These are phyloP conservation scores for Thielaviopsis populi DNA, from an alignment of 2,329 filamentous ascomycete genomes.

Conservation along the genomic window DNA sequence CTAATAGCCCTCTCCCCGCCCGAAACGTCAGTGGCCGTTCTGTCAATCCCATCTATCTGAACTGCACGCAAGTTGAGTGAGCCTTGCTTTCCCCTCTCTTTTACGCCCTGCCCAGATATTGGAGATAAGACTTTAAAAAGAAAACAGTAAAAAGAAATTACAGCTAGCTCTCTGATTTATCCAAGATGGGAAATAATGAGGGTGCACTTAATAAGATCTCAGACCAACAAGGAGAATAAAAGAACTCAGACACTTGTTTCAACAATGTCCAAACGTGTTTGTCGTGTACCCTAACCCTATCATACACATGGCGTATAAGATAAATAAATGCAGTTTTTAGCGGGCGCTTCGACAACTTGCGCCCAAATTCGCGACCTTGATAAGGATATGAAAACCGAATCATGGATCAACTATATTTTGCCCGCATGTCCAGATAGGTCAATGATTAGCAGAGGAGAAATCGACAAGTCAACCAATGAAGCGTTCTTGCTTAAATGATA, in stretches of 20 bases:
- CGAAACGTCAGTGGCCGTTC: neutral
- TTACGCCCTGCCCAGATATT: neutral
- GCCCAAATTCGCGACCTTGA: neutral
- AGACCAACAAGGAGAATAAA: neutral
- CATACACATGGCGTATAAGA: neutral
- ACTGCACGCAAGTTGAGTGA: no score
- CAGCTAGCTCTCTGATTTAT: neutral
- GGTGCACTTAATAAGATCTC: neutral
- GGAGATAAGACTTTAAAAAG: no score
- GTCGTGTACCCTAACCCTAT: neutral
- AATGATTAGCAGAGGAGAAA: neutral
- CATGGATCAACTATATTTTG: neutral
- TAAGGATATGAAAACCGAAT: neutral
- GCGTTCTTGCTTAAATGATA: neutral
- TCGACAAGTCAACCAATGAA: neutral
- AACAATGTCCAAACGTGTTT: neutral
- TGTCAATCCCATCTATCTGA: no score
- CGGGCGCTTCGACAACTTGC: neutral
- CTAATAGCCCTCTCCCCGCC: neutral
- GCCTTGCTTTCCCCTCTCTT: neutral
- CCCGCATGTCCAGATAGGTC: neutral
- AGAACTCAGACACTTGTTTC: neutral
- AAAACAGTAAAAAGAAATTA: neutral
- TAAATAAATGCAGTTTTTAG: neutral
- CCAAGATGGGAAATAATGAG: neutral